Evolutionary conservation across 805 yeast genomes (phyloP), one percentile per base, ranked within the genome.

Genomic region (Ascoidea rubescens): DNA sequence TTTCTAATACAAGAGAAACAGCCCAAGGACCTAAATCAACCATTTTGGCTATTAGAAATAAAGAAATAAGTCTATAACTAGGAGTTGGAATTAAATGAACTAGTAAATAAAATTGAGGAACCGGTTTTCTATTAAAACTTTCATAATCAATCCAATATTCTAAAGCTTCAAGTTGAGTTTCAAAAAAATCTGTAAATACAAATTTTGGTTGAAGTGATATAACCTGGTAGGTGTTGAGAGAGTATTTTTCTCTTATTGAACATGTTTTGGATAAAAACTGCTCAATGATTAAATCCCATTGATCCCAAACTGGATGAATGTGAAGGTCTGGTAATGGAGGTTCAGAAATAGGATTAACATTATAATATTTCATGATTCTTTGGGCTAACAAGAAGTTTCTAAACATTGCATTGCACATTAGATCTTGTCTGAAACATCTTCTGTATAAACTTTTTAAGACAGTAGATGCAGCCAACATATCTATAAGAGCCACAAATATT

Each of bases 11-110:
- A 33, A 90, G 70, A 60, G 89, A 87, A 0, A 93, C 98, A 0
- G 99, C 98, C 95, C 96, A 88, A 0, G 99, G 96, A 0, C 99
- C 99, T 44, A 93, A 68, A 65, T 93, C 99, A 47, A 93, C 71
- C 63, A 91, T 93, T 59, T 87, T 78, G 4, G 96, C 84, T 10
- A 93, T 71, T 52, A 93, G 64, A 44, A 87, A 86, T 51, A 93
- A 71, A 0, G 99, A 98, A 32, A 98, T 69, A 14, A 91, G 75
- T 55, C 99, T 77, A 67, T 93, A 98, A 0, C 89, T 95, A 63
- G 95, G 99, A 0, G 97, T 90, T 43, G 93, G 69, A 42, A 93
- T 71, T 7, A 93, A 97, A 64, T 93, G 99, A 14, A 93, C 68
- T 5, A 93, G 95, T 45, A 93, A 87, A 0, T 99, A 97, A 14